Conservation (phyloP, 371 early-diverging fungal genomes). For the Saksenaea oblongispora region DNA sequence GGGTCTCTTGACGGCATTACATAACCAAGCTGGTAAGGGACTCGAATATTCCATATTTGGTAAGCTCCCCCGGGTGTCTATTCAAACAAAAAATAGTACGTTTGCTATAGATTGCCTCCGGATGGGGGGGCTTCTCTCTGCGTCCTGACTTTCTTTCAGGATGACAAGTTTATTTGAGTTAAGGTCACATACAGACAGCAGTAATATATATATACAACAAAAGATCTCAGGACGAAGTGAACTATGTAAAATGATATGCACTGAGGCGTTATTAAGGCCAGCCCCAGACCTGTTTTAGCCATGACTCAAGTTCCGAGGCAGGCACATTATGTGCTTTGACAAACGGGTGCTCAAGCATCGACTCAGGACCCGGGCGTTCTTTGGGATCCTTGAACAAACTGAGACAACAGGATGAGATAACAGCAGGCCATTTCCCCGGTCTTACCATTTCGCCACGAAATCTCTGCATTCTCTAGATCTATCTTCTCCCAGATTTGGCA, state of each 20-base stretch:
- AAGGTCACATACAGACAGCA: neutral
- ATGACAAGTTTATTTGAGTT: neutral
- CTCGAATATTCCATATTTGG: too few relatives aligned
- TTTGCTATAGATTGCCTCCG: too few relatives aligned
- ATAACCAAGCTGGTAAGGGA: too few relatives aligned
- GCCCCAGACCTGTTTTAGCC: slow-evolving; percentile 58
- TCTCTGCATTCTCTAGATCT: slow-evolving; percentile 71
- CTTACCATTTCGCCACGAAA: slow-evolving; percentile 78
- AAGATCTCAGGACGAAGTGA: neutral
- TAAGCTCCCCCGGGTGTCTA: too few relatives aligned
- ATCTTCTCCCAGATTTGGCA: slow-evolving; percentile 74
- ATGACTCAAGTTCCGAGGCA: slow-evolving; percentile 36
- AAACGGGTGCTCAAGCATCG: slow-evolving; percentile 67
- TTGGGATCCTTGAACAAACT: slow-evolving; percentile 74
- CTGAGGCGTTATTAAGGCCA: slow-evolving; percentile 26
- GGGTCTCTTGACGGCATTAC: too few relatives aligned
- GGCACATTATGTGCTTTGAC: slow-evolving; percentile 44
- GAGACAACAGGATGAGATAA: neutral
- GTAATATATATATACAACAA: neutral
- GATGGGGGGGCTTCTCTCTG: too few relatives aligned
- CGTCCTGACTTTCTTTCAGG: too few relatives aligned
- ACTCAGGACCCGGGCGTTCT: slow-evolving; percentile 72
- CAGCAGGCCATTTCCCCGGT: slow-evolving; percentile 33
- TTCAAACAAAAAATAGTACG: too few relatives aligned
- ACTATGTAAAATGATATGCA: slow-evolving; percentile 1